phyloP scores from a whole-genome alignment of 2,329 filamentous ascomycete species.

The Nigrospora oryzae region DNA sequence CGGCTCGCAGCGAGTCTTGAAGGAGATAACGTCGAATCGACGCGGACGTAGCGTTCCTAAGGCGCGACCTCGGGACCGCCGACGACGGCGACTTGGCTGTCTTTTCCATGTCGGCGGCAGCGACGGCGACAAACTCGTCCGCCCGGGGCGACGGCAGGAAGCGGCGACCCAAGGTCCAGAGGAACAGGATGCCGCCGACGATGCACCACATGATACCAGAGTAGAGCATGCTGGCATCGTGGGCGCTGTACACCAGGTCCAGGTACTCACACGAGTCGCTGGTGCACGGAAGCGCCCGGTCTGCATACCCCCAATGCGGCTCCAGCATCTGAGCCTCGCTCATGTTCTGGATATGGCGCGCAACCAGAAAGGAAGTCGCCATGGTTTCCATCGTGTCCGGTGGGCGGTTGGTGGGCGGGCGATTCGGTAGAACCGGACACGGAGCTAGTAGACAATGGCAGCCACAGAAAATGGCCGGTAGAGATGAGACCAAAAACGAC shows the following conservation, averaged over 20 bases:
- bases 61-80: slow-evolving; percentile 10
- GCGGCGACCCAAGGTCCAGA: slow-evolving; percentile 29
- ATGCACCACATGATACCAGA: slow-evolving; percentile 40
- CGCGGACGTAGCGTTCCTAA: slow-evolving; percentile 30
- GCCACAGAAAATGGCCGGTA: too few relatives aligned
- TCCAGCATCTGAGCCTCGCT: slow-evolving; percentile 26
- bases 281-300: slow-evolving; percentile 45
- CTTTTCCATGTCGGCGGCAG: slow-evolving; percentile 9
- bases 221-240: slow-evolving; percentile 42
- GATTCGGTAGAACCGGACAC: too few relatives aligned
- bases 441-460: too few relatives aligned
- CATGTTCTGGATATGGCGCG: slow-evolving; percentile 36
- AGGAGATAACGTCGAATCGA: slow-evolving; percentile 45
- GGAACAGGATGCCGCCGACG: slow-evolving; percentile 31
- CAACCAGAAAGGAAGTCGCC: too few relatives aligned
- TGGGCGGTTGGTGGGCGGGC: neutral
- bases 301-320: slow-evolving; percentile 48
- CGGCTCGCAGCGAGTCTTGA: slow-evolving; percentile 42
- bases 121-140: slow-evolving; percentile 11
- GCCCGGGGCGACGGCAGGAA: slow-evolving; percentile 13
- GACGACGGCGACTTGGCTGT: slow-evolving; percentile 2
- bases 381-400: slow-evolving; percentile 11
- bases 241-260: slow-evolving; percentile 39
- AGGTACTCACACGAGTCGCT: slow-evolving; percentile 53
- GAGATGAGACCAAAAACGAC: too few relatives aligned